Evolutionary conservation across 1,284 basidiomycete species (phyloP).

Genomic region (Polyporus tsugae): DNA sequence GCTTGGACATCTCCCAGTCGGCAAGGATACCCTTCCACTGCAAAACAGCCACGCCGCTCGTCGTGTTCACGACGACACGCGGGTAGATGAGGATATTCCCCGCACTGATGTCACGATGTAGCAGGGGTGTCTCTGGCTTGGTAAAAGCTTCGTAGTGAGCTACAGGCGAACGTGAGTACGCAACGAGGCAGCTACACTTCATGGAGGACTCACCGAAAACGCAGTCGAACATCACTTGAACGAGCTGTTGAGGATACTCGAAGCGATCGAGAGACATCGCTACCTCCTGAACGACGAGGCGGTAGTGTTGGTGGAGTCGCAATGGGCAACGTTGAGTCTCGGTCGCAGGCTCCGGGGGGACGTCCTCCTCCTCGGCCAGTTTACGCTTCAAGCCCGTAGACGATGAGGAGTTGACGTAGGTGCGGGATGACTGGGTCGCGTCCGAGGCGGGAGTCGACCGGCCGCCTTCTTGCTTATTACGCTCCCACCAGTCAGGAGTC

Average conservation of each 20-base stretch:
- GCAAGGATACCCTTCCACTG: conserved; percentile 24
- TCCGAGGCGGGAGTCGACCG: neutral
- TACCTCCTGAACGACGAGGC: conserved; percentile 12
- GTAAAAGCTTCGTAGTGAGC: neutral
- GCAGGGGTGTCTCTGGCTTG: neutral
- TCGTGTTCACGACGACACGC: neutral
- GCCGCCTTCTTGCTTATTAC: neutral
- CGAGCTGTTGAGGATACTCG: conserved; percentile 2
- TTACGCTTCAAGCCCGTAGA: neutral
- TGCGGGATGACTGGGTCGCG: neutral
- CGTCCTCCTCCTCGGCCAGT: neutral
- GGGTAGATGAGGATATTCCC: conserved; percentile 19
- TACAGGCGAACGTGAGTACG: neutral
- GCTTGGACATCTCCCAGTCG: conserved; percentile 29
- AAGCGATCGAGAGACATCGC: neutral
- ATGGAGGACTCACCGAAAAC: conserved; percentile 3
- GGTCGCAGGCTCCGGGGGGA: neutral
- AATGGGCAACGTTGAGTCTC: neutral
- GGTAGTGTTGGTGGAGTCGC: conserved; percentile 6
- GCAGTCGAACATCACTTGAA: conserved; percentile 3
- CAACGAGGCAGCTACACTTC: neutral
- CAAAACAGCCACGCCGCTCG: neutral
- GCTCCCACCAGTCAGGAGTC: conserved; percentile 1
- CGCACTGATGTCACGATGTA: conserved; percentile 14
- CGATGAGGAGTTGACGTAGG: neutral